Evolutionary conservation across 306 rosid species (phyloP), one percentile per base, ranked within the genome.

Genomic region (Sicyos edulis): DNA sequence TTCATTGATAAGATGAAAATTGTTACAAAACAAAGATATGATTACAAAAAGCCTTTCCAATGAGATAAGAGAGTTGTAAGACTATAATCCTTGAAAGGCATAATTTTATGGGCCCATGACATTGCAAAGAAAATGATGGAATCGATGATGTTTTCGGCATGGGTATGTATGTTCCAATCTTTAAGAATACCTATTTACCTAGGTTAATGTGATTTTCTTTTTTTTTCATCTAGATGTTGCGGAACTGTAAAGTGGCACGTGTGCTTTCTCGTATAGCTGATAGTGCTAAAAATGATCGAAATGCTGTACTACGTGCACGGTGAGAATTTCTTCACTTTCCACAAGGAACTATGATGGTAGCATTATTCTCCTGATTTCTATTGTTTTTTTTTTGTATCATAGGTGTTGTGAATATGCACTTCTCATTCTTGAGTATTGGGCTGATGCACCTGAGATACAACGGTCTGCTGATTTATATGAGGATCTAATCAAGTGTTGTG

Each of bases 401-500:
- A 95, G 99, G 87, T 95, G 99, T 76, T 95, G 99, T 83, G 99
- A 95, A 75, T 95, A 95, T 83, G 92, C 97, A 59, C 86, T 95
- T 42, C 80, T 95, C 87, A 85, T 91, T 75, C 86, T 95, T 74
- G 99, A 91, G 81, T 83, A 91, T 80, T 95, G 99, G 99, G 88
- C 99, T 65, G 99, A 95, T 91, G 92, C 89, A 37, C 92, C 97
- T 73, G 99, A 95, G 85, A 81, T 95, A 82, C 97, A 87, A 32
- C 87, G 99, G 72, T 85, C 88, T 1, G 96, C 96, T 5, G 97
- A 95, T 65, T 78, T 86, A 75, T 95, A 81, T 75, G 99, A 95
- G 82, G 99, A 95, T 80, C 77, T 95, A 78, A 89, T 95, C 80
- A 88, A 84, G 79, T 89, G 92, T 73, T 95, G 99, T 78, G 99